These are phyloP conservation scores for Penicillium sp. DNA, from an alignment of 2,329 filamentous ascomycete genomes.

Conservation along the genomic window DNA sequence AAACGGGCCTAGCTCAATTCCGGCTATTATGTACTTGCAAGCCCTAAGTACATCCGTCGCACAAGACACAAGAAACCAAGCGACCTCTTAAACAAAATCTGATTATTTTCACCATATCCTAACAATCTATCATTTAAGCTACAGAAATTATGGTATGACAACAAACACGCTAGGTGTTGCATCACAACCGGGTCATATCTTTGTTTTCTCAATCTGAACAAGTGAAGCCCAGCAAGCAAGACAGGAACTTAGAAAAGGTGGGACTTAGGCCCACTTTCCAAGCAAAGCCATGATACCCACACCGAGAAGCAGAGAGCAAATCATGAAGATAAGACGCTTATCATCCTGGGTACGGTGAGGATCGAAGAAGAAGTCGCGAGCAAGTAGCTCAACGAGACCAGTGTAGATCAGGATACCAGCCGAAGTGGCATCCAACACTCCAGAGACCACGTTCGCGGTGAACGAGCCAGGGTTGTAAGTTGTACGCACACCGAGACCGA, in stretches of 20 bases:
- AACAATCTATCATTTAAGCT: not conserved
- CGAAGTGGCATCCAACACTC: conserved; percentile 49
- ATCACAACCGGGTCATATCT: not conserved
- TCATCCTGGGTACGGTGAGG: conserved; percentile 43
- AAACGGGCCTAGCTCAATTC: not conserved
- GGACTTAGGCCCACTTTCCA: conserved; percentile 50
- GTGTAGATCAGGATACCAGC: conserved; percentile 54
- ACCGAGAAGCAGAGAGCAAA: conserved; percentile 42
- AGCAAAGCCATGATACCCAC: conserved; percentile 50
- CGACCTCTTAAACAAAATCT: not conserved
- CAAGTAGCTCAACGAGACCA: conserved; percentile 51
- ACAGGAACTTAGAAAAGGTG: not conserved
- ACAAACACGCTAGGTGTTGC: not conserved
- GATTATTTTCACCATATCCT: not conserved
- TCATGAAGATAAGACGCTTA: conserved; percentile 44
- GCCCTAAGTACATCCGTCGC: not conserved
- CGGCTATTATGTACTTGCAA: not conserved
- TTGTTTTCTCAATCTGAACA: not conserved
- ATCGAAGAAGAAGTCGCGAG: conserved; percentile 53
- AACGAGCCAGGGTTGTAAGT: conserved; percentile 45
- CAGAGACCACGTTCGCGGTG: conserved; percentile 46
- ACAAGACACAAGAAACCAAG: not conserved
- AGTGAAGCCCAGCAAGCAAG: not conserved
- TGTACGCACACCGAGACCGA: conserved; percentile 49
- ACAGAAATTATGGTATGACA: not conserved